Evolutionary conservation across 331 rosid species (phyloP), one percentile per base, ranked within the genome.

Genomic region (Telfairia occidentalis): DNA sequence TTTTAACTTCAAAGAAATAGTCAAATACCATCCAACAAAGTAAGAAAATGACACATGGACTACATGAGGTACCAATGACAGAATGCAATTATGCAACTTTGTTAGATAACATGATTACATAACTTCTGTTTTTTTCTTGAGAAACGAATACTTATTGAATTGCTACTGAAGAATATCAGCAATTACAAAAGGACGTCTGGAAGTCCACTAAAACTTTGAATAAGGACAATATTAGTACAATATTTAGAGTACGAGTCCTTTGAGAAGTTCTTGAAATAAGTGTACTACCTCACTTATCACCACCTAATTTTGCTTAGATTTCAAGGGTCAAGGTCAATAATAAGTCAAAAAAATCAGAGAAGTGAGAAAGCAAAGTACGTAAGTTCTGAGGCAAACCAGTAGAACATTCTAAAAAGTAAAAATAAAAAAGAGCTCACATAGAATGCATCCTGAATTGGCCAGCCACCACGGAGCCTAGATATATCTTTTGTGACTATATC

Each of bases 361-460:
- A 42, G 54, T 43, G 73, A 67, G 28, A 3, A 67, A 8, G 74
- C 37, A 67, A 34, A 28, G 75, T 46, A 43, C 40, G 1, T 13
- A 70, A 7, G 9, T 70, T 70, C 42, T 3, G 3, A 30, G 23
- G 34, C 26, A 21, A 32, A 50, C 35, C 38, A 55, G 26, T 50
- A 24, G 26, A 74, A 23, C 37, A 24, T 37, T 63, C 34, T n/a
- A 21, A 49, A 29, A 37, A 24, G 26, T 10, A 59, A 55, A 82
- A 81, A 59, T 42, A 21, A 78, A 71, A 72, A 21, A 67, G 50
- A 76, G 80, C 96, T 89, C 84, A 94, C 98, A 80, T 88, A 82
- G 84, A 94, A 94, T 34, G 97, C 98, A 80, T 94, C 98, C 78
- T 89, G 97, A 91, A 94, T 91, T 21, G 97, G 92, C 98, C 98